Evolutionary conservation across 176 grass and related monocot species (phyloP).

Genomic region (Oryza rufipogon): DNA sequence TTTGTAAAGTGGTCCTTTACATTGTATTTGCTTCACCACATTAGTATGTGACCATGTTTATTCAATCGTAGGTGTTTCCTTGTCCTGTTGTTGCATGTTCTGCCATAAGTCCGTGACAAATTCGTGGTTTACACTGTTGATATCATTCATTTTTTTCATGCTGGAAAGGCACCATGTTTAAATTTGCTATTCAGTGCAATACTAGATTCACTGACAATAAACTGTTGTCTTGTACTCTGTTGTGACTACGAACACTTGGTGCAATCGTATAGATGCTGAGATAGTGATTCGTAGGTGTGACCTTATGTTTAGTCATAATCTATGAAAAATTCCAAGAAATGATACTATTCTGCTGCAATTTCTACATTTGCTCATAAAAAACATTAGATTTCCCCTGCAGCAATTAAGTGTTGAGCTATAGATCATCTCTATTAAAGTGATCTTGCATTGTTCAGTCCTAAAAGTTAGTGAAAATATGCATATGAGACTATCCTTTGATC

Average conservation of each 20-base stretch:
- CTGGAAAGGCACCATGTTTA: neutral
- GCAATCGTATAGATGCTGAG: neutral
- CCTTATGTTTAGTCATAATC: neutral
- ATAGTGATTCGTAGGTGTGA: neutral
- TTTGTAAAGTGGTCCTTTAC: neutral
- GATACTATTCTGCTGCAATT: neutral
- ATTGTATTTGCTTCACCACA: neutral
- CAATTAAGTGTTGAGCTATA: neutral
- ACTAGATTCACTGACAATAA: neutral
- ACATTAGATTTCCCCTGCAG: neutral
- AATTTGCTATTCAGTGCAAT: no score
- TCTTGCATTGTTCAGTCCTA: neutral
- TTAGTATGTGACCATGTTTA: neutral
- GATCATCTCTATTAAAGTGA: neutral
- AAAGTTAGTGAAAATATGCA: neutral
- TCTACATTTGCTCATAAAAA: slow-evolving; percentile 2
- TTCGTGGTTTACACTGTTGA: slow-evolving; percentile 3
- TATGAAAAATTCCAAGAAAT: neutral
- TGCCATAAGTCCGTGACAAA: neutral
- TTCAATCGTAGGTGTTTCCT: neutral
- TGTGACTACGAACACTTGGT: neutral
- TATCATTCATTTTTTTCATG: slow-evolving; percentile 12
- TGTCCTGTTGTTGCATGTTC: no score
- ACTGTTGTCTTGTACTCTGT: neutral
- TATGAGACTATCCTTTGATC: neutral